Evolutionary conservation across 495 filamentous ascomycete genomes (phyloP), one percentile per base, ranked within the genome.

Genomic region (Hypomontagnella monticulosa): DNA sequence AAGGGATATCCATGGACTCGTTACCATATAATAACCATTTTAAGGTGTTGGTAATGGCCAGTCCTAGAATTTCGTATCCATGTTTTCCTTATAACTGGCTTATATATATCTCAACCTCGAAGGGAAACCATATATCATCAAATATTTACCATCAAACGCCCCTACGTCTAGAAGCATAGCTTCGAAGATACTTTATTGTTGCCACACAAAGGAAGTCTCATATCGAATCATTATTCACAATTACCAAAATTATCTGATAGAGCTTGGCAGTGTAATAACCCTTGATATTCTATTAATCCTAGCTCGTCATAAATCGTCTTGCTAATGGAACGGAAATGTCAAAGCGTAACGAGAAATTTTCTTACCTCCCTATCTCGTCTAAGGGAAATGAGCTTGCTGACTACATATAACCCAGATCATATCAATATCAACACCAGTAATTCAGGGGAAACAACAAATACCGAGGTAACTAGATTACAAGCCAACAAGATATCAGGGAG

Each of bases 321-420:
- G 91, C 92, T 69, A 93, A 94, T 15, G 91, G 91, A n/a, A 96
- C 93, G 1, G 94, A 96, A 63, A 97, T 78, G 74, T 97, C 94
- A 74, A 97, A 97, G 63, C 93, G 88, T 59, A 97, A 81, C 8
- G 91, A 90, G 80, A 88, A 91, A 69, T 93, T 3, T 27, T 81
- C 78, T 95, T 91, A 44, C 92, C 92, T 63, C 91, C 92, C 75
- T 95, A 91, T 71, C 96, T 90, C 47, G 87, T 85, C 47, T 94
- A 86, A 73, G 94, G 79, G 95, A 95, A 75, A 95, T 92, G 88
- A 91, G 80, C 89, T 92, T 94, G 68, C 85, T 89, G 80, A 96
- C 93, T 81, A 96, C 92, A 70, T 93, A 93, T 79, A 96, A 96
- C 81, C 96, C 96, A 37, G 19, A 30, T 53, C 36, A 6, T 48